These are phyloP conservation scores for Plantago elongata DNA, from an alignment of 257 asterid species.

Conservation along the genomic window DNA sequence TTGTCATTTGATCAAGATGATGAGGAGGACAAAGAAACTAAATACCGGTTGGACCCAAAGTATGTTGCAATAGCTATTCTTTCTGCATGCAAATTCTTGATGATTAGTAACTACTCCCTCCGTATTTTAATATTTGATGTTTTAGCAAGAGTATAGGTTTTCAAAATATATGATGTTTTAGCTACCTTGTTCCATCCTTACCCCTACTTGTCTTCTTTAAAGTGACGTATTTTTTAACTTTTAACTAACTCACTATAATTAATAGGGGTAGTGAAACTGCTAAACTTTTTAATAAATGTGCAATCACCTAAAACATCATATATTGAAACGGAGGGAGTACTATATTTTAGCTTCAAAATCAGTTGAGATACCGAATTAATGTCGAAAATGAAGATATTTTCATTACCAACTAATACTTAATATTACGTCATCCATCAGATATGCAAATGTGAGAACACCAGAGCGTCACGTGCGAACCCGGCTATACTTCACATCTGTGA, in stretches of 20 bases:
- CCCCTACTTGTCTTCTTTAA: too few relatives aligned
- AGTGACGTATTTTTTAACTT: too few relatives aligned
- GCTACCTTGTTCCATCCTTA: too few relatives aligned
- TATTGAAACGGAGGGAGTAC: background rate
- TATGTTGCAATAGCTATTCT: constrained; percentile 29
- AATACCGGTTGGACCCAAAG: constrained; percentile 95
- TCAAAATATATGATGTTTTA: too few relatives aligned
- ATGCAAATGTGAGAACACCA: constrained; percentile 84
- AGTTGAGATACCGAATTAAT: background rate
- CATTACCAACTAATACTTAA: constrained; percentile 20
- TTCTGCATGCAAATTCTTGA: background rate
- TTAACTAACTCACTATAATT: too few relatives aligned
- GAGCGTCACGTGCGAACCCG: constrained; percentile 93
- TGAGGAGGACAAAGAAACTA: constrained; percentile 84
- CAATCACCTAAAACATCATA: too few relatives aligned
- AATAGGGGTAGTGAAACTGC: too few relatives aligned
- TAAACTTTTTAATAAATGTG: too few relatives aligned
- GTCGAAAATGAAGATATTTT: background rate
- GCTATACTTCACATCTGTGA: constrained; percentile 87
- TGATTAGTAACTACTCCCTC: background rate
- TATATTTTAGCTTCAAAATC: background rate
- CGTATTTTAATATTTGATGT: too few relatives aligned
- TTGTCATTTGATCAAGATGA: constrained; percentile 80
- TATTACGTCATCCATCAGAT: constrained; percentile 37
- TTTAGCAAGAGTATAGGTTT: too few relatives aligned